phyloP scores from a whole-genome alignment of 176 grass and related monocot genomes.

The Bromus sterilis region DNA sequence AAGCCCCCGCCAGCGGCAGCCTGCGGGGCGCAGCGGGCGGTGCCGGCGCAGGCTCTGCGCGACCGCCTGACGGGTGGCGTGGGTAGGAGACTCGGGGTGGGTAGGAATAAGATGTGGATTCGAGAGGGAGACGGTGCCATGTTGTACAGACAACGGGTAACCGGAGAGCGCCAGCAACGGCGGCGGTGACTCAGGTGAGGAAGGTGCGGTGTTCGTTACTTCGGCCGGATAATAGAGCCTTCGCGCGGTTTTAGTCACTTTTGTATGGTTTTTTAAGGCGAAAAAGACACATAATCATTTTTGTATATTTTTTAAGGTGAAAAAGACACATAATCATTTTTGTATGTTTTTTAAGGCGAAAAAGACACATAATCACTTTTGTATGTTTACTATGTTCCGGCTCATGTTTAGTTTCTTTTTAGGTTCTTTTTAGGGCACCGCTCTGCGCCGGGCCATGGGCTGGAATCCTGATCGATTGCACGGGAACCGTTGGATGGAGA shows the following conservation, averaged over 20 bases:
- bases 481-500: too few relatives aligned
- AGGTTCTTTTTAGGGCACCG: too few relatives aligned
- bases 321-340: too few relatives aligned
- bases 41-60: neutral
- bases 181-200: neutral
- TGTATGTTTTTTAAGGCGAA: too few relatives aligned
- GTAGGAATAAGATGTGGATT: slow-evolving; percentile 4
- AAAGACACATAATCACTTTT: too few relatives aligned
- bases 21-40: slow-evolving; percentile 17
- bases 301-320: too few relatives aligned
- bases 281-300: too few relatives aligned
- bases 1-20: neutral
- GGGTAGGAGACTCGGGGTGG: neutral
- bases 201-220: neutral
- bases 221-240: slow-evolving; percentile 4
- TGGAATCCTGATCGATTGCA: too few relatives aligned
- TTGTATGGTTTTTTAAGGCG: too few relatives aligned
- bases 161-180: neutral
- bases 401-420: too few relatives aligned
- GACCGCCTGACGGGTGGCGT: neutral
- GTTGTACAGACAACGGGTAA: neutral
- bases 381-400: too few relatives aligned
- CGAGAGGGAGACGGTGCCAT: slow-evolving; percentile 24
- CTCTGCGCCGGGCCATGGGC: too few relatives aligned
- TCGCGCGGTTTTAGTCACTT: neutral